phyloP scores from a whole-genome alignment of 495 filamentous ascomycete species.

The Saxophila tyrrhenica region DNA sequence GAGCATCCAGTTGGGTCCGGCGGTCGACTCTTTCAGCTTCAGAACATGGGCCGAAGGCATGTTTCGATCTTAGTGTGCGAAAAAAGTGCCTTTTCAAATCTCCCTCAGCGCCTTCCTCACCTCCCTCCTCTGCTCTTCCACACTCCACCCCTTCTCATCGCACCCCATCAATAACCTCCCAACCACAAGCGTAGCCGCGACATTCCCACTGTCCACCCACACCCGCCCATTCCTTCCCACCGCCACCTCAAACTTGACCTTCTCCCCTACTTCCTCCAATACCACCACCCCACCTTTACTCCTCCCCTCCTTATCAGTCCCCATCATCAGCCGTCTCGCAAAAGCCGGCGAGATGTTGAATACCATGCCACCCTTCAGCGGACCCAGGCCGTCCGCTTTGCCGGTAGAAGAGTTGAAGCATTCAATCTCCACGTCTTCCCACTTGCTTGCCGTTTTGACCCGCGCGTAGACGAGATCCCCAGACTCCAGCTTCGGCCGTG shows the following conservation, averaged over 20 bases:
- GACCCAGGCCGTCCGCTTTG: conserved; percentile 79
- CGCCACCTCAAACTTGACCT: conserved; percentile 79
- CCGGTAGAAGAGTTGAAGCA: conserved; percentile 80
- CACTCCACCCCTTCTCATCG: conserved; percentile 53
- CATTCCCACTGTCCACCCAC: conserved; percentile 67
- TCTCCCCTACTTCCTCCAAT: conserved; percentile 72
- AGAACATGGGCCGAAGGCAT: no score
- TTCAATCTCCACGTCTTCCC: conserved; percentile 80
- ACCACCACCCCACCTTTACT: conserved; percentile 49
- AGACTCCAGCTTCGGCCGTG: conserved; percentile 59
- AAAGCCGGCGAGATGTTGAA: conserved; percentile 71
- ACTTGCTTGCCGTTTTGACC: conserved; percentile 57
- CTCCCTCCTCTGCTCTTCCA: conserved; percentile 68
- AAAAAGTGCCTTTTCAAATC: conserved; percentile 6
- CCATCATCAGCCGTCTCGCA: conserved; percentile 64
- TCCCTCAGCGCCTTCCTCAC: conserved; percentile 54
- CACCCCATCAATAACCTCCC: conserved; percentile 70
- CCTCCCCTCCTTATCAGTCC: conserved; percentile 46
- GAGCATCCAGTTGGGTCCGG: no score
- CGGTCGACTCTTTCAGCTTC: no score
- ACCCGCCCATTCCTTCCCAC: conserved; percentile 89
- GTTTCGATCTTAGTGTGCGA: neutral
- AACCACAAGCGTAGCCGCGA: conserved; percentile 58
- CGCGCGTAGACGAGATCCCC: conserved; percentile 82
- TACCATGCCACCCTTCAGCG: conserved; percentile 74